phyloP scores from a whole-genome alignment of 2,329 filamentous ascomycete genomes.

The Cladosporium halotolerans region DNA sequence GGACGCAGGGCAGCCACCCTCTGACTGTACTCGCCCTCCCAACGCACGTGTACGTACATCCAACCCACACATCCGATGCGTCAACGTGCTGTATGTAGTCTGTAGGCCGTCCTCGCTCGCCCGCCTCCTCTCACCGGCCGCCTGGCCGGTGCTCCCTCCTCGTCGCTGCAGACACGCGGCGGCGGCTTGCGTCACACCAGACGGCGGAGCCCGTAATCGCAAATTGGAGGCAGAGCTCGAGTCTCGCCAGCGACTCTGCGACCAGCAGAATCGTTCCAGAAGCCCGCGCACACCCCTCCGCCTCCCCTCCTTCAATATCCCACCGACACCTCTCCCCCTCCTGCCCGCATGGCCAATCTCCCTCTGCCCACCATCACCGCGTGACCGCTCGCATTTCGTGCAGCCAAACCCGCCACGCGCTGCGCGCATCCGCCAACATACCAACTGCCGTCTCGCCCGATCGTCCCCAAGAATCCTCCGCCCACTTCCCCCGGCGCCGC shows the following conservation, averaged over 20 bases:
- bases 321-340: neutral
- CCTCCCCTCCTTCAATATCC: conserved; percentile 1
- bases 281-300: neutral
- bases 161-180: conserved; percentile 2
- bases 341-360: neutral
- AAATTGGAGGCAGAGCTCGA: conserved; percentile 4
- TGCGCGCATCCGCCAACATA: no score
- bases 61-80: no score
- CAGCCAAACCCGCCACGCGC: no score
- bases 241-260: conserved; percentile 10
- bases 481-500: neutral
- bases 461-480: neutral
- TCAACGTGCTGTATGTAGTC: no score
- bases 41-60: no score
- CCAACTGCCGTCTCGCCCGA: conserved; percentile 2
- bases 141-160: no score
- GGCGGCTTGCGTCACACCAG: conserved; percentile 10
- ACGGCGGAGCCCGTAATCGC: conserved; percentile 1
- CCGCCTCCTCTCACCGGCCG: no score
- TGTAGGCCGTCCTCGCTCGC: no score
- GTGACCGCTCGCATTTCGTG: neutral
- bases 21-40: no score
- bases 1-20: no score
- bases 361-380: neutral
- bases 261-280: conserved; percentile 5